phyloP scores from a whole-genome alignment of 148 eudicot genomes.

The Diospyros lotus region DNA sequence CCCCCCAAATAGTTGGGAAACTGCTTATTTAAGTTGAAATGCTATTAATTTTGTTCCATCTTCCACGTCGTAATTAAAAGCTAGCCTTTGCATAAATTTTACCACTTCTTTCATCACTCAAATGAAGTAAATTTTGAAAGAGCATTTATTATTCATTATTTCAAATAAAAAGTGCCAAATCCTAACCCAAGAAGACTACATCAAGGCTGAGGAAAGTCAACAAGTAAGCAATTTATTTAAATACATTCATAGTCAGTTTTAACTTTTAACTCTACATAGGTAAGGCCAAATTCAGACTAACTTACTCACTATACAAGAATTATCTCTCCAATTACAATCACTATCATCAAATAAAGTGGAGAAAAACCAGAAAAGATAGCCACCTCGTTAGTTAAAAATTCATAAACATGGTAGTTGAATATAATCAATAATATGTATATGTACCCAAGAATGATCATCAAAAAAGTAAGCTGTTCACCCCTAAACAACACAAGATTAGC shows the following conservation, averaged over 20 bases:
- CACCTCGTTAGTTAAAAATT: not conserved
- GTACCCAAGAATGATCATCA: not conserved
- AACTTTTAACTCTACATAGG: not conserved
- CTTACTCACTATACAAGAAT: not conserved
- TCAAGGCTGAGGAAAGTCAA: slow-evolving; percentile 1
- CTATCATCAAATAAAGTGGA: not conserved
- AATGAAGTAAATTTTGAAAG: not conserved
- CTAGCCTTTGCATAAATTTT: not conserved
- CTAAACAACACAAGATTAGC: not conserved
- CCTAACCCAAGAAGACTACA: not conserved
- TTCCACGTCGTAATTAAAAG: no score
- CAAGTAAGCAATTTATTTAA: not conserved
- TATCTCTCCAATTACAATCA: not conserved
- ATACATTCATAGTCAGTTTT: not conserved
- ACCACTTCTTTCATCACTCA: slow-evolving; percentile 2
- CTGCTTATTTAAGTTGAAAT: no score
- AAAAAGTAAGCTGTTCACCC: no score
- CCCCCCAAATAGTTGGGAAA: no score
- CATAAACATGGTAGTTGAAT: not conserved
- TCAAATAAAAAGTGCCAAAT: not conserved
- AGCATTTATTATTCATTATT: no score
- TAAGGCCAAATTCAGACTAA: not conserved
- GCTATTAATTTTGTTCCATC: no score
- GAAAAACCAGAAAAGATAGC: not conserved
- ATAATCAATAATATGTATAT: not conserved